phyloP scores from a whole-genome alignment of 2,329 filamentous ascomycete species.

The Epichloe brachyelytri region DNA sequence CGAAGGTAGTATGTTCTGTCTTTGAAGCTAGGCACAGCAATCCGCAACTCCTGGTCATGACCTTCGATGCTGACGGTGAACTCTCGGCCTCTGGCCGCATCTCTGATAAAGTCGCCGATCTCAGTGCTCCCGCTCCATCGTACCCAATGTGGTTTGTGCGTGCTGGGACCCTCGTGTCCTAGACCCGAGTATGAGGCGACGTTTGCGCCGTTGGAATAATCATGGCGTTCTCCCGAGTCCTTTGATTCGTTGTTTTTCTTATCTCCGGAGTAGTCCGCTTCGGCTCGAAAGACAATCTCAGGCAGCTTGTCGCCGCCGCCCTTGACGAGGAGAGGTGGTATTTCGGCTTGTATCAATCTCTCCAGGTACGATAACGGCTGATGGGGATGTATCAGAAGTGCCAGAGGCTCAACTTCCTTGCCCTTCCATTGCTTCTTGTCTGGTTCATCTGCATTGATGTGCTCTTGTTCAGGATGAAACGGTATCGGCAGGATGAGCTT shows the following conservation, averaged over 20 bases:
- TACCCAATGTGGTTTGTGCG: constrained; percentile 47
- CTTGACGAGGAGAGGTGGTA: constrained; percentile 55
- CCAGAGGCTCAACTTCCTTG: constrained; percentile 59
- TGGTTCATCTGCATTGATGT: constrained; percentile 28
- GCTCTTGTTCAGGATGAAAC: constrained; percentile 25
- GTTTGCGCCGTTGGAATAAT: constrained; percentile 41
- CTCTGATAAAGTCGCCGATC: constrained; percentile 86
- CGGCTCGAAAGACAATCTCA: constrained; percentile 65
- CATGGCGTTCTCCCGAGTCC: constrained; percentile 15
- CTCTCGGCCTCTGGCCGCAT: constrained; percentile 72
- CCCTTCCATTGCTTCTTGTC: constrained; percentile 18
- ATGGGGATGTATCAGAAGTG: constrained; percentile 75
- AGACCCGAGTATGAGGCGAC: constrained; percentile 61
- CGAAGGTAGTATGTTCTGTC: constrained; percentile 86
- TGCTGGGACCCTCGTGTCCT: constrained; percentile 44
- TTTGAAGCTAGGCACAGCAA: constrained; percentile 75
- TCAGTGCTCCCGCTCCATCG: constrained; percentile 83
- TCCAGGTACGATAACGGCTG: constrained; percentile 87
- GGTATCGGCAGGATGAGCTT: constrained; percentile 68
- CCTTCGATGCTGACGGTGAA: constrained; percentile 79
- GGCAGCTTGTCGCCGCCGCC: constrained; percentile 57
- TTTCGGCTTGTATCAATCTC: constrained; percentile 74
- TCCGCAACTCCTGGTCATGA: constrained; percentile 47
- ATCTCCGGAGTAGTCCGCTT: constrained; percentile 48
- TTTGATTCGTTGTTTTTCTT: constrained; percentile 12